A percentile compares a stretch with the other conserved stretches of the same genome.
Evolutionary conservation across 345 rosid species (phyloP).

Genomic region (Turritis glabra): DNA sequence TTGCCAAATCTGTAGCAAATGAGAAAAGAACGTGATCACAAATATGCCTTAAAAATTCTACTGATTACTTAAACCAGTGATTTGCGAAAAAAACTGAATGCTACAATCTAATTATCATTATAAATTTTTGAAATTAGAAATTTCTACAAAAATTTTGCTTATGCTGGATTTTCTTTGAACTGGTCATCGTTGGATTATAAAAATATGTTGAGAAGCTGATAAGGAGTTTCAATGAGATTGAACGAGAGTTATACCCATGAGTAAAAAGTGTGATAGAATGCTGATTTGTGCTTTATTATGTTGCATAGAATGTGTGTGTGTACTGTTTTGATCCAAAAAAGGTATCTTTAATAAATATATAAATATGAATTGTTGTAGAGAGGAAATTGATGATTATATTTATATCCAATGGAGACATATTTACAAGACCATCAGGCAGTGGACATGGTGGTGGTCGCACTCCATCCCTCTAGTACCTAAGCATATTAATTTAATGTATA

Average conservation of each 20-base stretch:
- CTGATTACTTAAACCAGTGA: neutral
- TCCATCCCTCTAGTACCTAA: neutral
- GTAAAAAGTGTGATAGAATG: too few relatives aligned
- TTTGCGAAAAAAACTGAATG: neutral
- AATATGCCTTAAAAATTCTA: neutral
- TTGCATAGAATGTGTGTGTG: too few relatives aligned
- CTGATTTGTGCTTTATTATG: too few relatives aligned
- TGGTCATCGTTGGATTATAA: too few relatives aligned
- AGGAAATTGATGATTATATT: neutral
- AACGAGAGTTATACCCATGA: too few relatives aligned
- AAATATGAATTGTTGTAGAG: neutral
- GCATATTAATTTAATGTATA: neutral
- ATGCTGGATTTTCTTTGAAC: too few relatives aligned
- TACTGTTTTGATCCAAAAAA: too few relatives aligned
- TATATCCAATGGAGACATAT: constrained; percentile 1
- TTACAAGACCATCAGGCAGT: neutral
- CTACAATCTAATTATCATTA: neutral
- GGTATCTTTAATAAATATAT: neutral
- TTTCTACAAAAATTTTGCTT: too few relatives aligned
- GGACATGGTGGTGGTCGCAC: neutral
- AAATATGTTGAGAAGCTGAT: too few relatives aligned
- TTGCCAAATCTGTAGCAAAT: neutral
- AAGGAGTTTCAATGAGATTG: too few relatives aligned
- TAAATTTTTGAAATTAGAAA: too few relatives aligned
- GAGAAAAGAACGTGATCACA: neutral